phyloP scores from a whole-genome alignment of 106 monocot species.

The Iris macrosiphon region DNA sequence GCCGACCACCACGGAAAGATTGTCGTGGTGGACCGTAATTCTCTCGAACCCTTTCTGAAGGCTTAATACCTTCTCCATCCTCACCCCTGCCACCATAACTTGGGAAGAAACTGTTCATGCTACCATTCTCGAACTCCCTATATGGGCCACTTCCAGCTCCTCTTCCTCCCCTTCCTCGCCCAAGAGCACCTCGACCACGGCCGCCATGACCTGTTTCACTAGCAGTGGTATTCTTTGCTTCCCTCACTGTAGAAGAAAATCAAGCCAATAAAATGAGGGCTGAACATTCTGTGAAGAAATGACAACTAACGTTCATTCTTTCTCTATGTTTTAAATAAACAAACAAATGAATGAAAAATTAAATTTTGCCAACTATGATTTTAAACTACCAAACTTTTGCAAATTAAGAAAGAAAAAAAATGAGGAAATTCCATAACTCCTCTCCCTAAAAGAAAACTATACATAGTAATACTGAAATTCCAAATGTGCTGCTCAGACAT shows the following conservation, averaged over 20 bases:
- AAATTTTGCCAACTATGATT: too few species aligned
- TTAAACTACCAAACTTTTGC: too few species aligned
- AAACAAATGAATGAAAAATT: too few species aligned
- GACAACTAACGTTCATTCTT: too few species aligned
- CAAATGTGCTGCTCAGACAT: too few species aligned
- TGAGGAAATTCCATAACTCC: too few species aligned
- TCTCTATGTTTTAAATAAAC: too few species aligned
- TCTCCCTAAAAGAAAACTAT: too few species aligned
- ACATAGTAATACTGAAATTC: too few species aligned
- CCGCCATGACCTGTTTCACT: conserved; percentile 30
- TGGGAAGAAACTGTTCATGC: conserved; percentile 10
- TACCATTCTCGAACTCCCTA: conserved; percentile 38
- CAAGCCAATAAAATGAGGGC: neutral
- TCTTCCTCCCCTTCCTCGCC: conserved; percentile 35
- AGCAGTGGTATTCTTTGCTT: conserved; percentile 15
- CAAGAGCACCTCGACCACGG: conserved; percentile 22
- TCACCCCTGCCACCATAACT: conserved; percentile 17
- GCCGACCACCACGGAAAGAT: conserved; percentile 35
- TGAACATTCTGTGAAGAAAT: neutral
- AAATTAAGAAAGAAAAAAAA: too few species aligned
- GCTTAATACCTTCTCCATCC: conserved; percentile 17
- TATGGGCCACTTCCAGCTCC: conserved; percentile 15
- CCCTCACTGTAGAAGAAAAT: conserved; percentile 31
- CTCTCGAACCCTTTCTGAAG: conserved; percentile 20
- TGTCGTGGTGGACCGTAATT: conserved; percentile 26